Conservation (phyloP, 2,329 filamentous ascomycete species). For the Penicillium sp. region DNA sequence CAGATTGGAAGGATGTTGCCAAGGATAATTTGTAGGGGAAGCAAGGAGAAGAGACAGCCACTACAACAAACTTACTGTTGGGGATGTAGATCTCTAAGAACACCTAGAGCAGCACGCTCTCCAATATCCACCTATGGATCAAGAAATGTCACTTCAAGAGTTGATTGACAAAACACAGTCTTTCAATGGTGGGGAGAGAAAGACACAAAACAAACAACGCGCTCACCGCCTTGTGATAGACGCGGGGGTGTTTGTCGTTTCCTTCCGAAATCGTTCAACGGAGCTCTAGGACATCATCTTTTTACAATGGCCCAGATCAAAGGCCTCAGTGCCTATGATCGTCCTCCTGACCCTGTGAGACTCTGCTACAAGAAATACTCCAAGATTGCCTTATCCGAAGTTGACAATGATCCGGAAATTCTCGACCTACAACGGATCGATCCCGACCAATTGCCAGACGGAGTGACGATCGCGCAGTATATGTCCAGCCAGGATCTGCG, state of each 20-base stretch:
- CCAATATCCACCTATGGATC: constrained; percentile 8
- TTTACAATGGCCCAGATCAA: constrained; percentile 36
- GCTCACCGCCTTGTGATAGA: constrained; percentile 23
- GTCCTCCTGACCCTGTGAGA: constrained; percentile 69
- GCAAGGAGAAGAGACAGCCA: constrained; percentile 16
- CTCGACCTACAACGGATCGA: constrained; percentile 53
- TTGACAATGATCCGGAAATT: constrained; percentile 57
- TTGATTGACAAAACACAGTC: constrained; percentile 8
- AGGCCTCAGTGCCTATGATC: constrained; percentile 70
- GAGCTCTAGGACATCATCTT: neutral
- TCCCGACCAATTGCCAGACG: constrained; percentile 28
- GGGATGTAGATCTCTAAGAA: constrained; percentile 1
- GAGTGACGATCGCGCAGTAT: constrained; percentile 30
- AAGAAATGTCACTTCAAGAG: constrained; percentile 10
- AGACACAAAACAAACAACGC: constrained; percentile 37
- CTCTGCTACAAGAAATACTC: constrained; percentile 73
- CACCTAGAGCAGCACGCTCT: constrained; percentile 7
- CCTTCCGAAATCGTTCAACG: neutral
- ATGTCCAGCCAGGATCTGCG: constrained; percentile 31
- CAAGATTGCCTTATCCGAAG: constrained; percentile 54
- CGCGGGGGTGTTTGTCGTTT: constrained; percentile 29
- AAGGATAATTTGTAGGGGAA: constrained; percentile 9
- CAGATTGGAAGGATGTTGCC: constrained; percentile 10
- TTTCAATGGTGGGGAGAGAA: constrained; percentile 28
- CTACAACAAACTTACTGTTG: constrained; percentile 1